Evolutionary conservation across 2,329 filamentous ascomycete species (phyloP), one percentile per base, ranked within the genome.

Genomic region (Stagonosporopsis cucurbitacearum): DNA sequence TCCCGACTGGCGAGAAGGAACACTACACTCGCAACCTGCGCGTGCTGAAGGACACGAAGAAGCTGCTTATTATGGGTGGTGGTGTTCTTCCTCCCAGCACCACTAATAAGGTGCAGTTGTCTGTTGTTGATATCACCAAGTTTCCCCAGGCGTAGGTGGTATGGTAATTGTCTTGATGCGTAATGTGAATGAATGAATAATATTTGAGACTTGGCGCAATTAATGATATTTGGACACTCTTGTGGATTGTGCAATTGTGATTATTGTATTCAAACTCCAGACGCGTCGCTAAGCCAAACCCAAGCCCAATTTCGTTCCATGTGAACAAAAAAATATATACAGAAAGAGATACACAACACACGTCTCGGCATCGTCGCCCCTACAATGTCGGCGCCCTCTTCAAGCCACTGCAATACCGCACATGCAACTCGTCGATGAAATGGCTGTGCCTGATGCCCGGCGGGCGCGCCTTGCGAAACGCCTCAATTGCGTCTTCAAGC

Each of bases 401-500:
- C 64, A 84, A 67, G 6, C 82, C 81, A 50, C 78, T 74, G 51
- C 78, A 86, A 73, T 96, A 96, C 59, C 92, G 83, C 59, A 96
- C 87, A 75, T 88, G 92, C 32, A 98, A 76, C 58, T 88, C 86
- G 70, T 97, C 91, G 58, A 94, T 81, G 67, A 98, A 98, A 75
- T 97, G 91, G 17, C 86, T 88, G 74, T 98, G 94, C 50, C 90
- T 87, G 67, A 98, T 96, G 0, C 94, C 94, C 15, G 91, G 91
- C 4, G 91, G 86, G 50, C 93, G 81, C 52, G 85, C 85, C 62
- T 78, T 77, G 17, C 86, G 86, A 77, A 98, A 98, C 57, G 87
- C 83, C 48, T 91, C 86, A 57, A 98, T 87, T 1, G 94, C 94
- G 50, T 89, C 86, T 66, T 90, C 84, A 2, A 96, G 84, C 20